A percentile compares a stretch with the other conserved stretches of the same genome.
Evolutionary conservation across 2,329 filamentous ascomycete species (phyloP).

Genomic region (Salinomyces thailandicus): DNA sequence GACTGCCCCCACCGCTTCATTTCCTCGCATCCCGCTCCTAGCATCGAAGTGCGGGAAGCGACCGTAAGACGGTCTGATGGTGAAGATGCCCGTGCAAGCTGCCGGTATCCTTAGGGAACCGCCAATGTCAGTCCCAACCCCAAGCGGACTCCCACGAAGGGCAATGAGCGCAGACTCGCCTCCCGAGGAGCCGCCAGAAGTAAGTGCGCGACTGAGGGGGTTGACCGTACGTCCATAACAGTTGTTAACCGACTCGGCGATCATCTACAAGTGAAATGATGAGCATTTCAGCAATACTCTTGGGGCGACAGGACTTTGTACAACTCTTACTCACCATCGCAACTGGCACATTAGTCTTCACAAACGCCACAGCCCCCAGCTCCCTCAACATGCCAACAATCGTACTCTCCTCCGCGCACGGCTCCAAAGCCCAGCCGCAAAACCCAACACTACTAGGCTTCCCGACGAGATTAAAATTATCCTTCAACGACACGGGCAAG

Average conservation of each 20-base stretch:
- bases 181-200: conserved; percentile 55
- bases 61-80: conserved; percentile 47
- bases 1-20: conserved; percentile 54
- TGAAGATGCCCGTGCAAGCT: conserved; percentile 49
- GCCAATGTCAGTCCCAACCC: conserved; percentile 55
- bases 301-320: too few species aligned
- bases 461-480: conserved; percentile 55
- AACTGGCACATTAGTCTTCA: conserved; percentile 60
- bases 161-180: conserved; percentile 55
- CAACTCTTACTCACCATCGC: conserved; percentile 44
- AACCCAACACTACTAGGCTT: conserved; percentile 56
- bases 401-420: conserved; percentile 45
- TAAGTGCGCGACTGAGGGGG: conserved; percentile 48
- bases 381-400: conserved; percentile 49
- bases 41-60: conserved; percentile 48
- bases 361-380: conserved; percentile 56
- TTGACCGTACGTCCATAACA: conserved; percentile 50
- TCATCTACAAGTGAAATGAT: conserved; percentile 40
- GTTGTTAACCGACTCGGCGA: conserved; percentile 56
- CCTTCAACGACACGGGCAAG: conserved; percentile 57
- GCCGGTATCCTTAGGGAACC: conserved; percentile 48
- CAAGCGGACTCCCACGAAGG: conserved; percentile 49
- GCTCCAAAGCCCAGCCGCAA: conserved; percentile 49
- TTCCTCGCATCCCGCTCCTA: conserved; percentile 50
- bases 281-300: too few species aligned